Evolutionary conservation across 2,329 filamentous ascomycete genomes (phyloP), one percentile per base, ranked within the genome.

Genomic region (Exophiala dermatitidis): DNA sequence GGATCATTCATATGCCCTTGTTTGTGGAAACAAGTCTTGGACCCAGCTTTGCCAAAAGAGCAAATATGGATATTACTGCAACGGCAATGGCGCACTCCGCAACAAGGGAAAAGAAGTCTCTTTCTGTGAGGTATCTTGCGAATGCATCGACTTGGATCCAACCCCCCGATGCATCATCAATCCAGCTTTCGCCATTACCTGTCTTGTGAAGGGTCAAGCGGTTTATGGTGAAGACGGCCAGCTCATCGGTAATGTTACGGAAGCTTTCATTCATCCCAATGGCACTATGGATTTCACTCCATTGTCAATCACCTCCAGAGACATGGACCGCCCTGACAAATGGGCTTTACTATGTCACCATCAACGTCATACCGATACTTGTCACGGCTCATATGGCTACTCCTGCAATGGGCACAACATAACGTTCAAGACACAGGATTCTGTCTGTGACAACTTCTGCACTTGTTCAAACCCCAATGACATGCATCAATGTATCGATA

Each of bases 81-180:
- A 4, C 38, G 4, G 4, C 3, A 28, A 26, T 41, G 38, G 38
- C 4, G 38, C 38, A 3, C 19, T 41, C 6, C 38, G 38, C 38
- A 41, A 41, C 10, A 26, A 12, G 5, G 46, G 36, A 4, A 40
- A 19, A 40, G 33, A 26, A n/a, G 5, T 7, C 9, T 2, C 8
- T 3, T 3, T 48, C 28, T 48, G 46, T 29, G 4, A n/a, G 26
- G 28, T 32, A 3, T 10, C 10, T 12, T 52, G 50, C 12, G 30
- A 32, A 43, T 53, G 50, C 50, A 26, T 30, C 8, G 32, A 44
- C 45, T 38, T 53, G 28, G 26, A 37, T 10, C 44, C 50, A 8
- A 19, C 2, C 26, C 43, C 50, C 2, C 37, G 38, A 29, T 41
- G 34, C 29, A 34, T 48, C 29, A 30, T 42, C 30, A 36, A 29